A percentile compares a stretch with the other conserved stretches of the same genome.
Evolutionary conservation across 192 early-diverging fungal genomes (phyloP).

Genomic region (Rhizophagus clarus): DNA sequence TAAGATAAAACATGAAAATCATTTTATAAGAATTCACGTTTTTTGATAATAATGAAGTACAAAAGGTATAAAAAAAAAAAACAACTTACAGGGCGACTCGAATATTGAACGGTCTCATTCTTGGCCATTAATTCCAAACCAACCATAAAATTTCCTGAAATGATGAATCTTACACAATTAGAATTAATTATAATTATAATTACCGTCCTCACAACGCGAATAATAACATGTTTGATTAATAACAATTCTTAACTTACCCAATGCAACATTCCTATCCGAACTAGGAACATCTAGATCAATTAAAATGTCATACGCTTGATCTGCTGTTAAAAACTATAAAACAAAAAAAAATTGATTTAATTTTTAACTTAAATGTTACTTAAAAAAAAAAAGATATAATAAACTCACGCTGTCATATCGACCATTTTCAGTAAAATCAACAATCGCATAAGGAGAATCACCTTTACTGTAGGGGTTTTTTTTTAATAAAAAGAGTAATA

Average conservation of each 20-base stretch:
- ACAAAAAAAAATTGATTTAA: constrained; percentile 1
- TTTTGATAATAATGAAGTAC: background rate
- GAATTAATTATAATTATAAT: background rate
- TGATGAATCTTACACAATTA: background rate
- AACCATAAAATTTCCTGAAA: constrained; percentile 49
- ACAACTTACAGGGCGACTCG: constrained; percentile 50
- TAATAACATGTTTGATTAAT: constrained; percentile 23
- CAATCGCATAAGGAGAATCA: constrained; percentile 33
- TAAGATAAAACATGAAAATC: constrained; percentile 22
- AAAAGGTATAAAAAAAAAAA: background rate
- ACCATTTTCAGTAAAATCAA: constrained; percentile 44
- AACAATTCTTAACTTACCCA: constrained; percentile 41
- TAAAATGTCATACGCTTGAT: constrained; percentile 49
- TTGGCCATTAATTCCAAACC: constrained; percentile 30
- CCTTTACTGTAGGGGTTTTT: background rate
- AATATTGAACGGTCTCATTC: constrained; percentile 41
- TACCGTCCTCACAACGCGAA: no score
- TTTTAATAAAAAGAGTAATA: background rate
- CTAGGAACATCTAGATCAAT: constrained; percentile 44
- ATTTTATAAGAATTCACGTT: background rate
- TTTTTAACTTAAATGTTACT: background rate
- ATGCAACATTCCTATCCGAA: constrained; percentile 43
- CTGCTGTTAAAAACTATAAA: constrained; percentile 41
- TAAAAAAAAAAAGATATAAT: background rate
- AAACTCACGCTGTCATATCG: constrained; percentile 32